phyloP scores from a whole-genome alignment of 805 yeast species.

The Yarrowia keelungensis region DNA sequence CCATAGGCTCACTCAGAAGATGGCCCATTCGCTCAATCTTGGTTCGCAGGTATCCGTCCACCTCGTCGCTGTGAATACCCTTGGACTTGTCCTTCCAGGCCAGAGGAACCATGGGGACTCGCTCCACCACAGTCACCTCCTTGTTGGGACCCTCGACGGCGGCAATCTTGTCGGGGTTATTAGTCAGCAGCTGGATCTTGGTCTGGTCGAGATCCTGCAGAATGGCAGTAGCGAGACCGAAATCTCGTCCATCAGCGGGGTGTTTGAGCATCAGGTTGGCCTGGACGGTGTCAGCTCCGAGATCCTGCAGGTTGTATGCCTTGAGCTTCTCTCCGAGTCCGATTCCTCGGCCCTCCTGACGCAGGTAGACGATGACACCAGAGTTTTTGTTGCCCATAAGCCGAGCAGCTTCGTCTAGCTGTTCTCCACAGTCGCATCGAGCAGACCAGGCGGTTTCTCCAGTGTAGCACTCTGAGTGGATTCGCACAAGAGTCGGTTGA shows the following conservation, averaged over 20 bases:
- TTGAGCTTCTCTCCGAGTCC: conserved; percentile 97
- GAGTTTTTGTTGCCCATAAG: conserved; percentile 85
- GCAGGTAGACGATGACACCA: conserved; percentile 92
- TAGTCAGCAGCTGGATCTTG: conserved; percentile 80
- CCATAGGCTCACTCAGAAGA: conserved; percentile 57
- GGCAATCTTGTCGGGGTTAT: conserved; percentile 93
- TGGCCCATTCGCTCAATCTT: conserved; percentile 99
- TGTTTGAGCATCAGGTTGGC: conserved; percentile 92
- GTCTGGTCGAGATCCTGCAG: conserved; percentile 78
- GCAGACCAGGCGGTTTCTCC: conserved; percentile 99
- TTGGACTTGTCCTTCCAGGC: conserved; percentile 73
- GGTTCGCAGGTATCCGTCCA: conserved; percentile 91
- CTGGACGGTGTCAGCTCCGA: conserved; percentile 98
- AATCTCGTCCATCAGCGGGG: conserved; percentile 97
- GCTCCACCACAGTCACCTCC: conserved; percentile 75
- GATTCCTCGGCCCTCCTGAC: conserved; percentile 99
- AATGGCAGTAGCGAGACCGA: conserved; percentile 92
- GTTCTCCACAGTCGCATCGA: conserved; percentile 99
- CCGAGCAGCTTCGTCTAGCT: conserved; percentile 96
- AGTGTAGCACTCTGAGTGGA: conserved; percentile 97
- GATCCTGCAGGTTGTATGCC: conserved; percentile 94
- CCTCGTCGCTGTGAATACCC: conserved; percentile 86
- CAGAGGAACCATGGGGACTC: conserved; percentile 96
- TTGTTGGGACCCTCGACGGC: conserved; percentile 91
- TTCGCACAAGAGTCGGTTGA: conserved; percentile 65